These are phyloP conservation scores for Dactylellina haptotyla DNA, from an alignment of 2,329 filamentous ascomycete species.

Conservation along the genomic window DNA sequence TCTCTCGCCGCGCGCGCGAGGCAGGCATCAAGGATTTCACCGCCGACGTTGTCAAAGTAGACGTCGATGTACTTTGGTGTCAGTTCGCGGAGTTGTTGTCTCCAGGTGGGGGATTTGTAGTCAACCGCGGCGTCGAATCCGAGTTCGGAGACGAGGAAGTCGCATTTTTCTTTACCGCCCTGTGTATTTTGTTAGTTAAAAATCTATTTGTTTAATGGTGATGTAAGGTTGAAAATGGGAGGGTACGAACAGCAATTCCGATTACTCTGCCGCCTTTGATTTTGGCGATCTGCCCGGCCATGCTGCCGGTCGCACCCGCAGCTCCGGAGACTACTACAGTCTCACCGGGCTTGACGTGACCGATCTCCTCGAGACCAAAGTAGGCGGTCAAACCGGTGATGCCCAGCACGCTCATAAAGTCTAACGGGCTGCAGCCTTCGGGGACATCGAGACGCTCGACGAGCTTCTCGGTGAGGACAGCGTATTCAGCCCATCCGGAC, in stretches of 20 bases:
- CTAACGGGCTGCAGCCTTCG: slow-evolving; percentile 62
- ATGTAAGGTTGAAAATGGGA: not conserved
- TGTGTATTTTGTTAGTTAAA: slow-evolving; percentile 59
- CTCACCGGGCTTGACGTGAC: slow-evolving; percentile 74
- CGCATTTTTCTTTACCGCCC: slow-evolving; percentile 75
- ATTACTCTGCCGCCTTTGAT: slow-evolving; percentile 69
- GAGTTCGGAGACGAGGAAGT: slow-evolving; percentile 72
- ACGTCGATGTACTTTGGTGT: slow-evolving; percentile 73
- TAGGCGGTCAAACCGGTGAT: slow-evolving; percentile 79
- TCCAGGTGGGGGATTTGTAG: slow-evolving; percentile 74
- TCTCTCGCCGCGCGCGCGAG: slow-evolving; percentile 71
- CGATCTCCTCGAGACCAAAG: slow-evolving; percentile 77
- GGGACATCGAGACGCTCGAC: slow-evolving; percentile 64
- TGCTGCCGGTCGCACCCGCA: slow-evolving; percentile 79
- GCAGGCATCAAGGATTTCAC: slow-evolving; percentile 75
- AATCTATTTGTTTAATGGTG: not conserved
- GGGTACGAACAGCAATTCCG: slow-evolving; percentile 36
- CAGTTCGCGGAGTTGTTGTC: slow-evolving; percentile 69
- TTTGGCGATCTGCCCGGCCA: slow-evolving; percentile 82
- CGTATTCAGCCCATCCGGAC: slow-evolving; percentile 75
- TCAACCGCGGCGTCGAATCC: slow-evolving; percentile 75
- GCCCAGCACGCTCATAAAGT: slow-evolving; percentile 64
- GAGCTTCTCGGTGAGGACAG: slow-evolving; percentile 68
- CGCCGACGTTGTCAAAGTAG: slow-evolving; percentile 79
- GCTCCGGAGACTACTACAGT: slow-evolving; percentile 81